Percentiles rank a stretch among this genome's conserved stretches.
Conservation (phyloP, 345 rosid genomes). For the Eucalyptus tenuipes region DNA sequence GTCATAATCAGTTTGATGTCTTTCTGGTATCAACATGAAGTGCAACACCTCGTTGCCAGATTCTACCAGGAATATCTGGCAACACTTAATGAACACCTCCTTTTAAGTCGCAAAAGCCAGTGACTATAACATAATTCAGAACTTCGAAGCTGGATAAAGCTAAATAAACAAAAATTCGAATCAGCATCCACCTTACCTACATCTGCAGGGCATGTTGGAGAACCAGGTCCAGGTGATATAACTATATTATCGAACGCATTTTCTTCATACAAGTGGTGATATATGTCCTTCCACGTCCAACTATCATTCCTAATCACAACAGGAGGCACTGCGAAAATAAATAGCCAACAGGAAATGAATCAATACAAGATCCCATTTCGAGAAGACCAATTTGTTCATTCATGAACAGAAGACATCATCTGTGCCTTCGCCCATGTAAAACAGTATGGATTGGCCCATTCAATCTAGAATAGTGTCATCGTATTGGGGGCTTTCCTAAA, state of each 20-base stretch:
- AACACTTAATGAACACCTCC: background rate
- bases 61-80: background rate
- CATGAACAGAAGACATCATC: background rate
- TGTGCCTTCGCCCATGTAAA: background rate
- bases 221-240: constrained; percentile 98
- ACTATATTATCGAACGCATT: constrained; percentile 78
- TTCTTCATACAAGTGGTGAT: constrained; percentile 47
- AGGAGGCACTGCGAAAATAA: constrained; percentile 54
- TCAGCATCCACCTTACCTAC: constrained; percentile 31
- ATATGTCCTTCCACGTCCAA: constrained; percentile 69
- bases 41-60: background rate
- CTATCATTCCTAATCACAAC: constrained; percentile 78
- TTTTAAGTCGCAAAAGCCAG: background rate
- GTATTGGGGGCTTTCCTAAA: background rate
- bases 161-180: background rate
- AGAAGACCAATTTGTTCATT: background rate
- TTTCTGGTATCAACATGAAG: background rate
- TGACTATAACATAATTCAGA: background rate
- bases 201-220: constrained; percentile 71
- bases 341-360: background rate
- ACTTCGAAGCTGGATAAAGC: background rate
- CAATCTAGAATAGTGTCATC: background rate
- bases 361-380: background rate
- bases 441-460: background rate
- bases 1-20: background rate